These are phyloP conservation scores for Colletotrichum phormii DNA, from an alignment of 2,329 filamentous ascomycete genomes.

Conservation along the genomic window DNA sequence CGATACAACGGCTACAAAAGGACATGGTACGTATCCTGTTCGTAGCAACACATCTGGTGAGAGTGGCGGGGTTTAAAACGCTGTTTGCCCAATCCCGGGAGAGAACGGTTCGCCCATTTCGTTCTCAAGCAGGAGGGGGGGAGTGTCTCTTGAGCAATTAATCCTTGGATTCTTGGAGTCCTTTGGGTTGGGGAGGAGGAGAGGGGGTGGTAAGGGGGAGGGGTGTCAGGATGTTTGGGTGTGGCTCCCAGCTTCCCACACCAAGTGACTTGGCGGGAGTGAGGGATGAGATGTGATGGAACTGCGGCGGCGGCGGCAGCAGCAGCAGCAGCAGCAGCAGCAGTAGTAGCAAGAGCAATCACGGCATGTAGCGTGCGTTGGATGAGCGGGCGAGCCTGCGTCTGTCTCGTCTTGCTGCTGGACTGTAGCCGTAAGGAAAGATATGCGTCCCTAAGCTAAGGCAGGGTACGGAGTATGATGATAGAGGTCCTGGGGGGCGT, in stretches of 20 bases:
- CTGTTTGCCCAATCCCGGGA: conserved; percentile 37
- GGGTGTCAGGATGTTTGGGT: conserved; percentile 34
- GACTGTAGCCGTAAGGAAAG: neutral
- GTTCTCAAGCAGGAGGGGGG: conserved; percentile 32
- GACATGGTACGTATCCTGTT: conserved; percentile 18
- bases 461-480: neutral
- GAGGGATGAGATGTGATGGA: conserved; percentile 37
- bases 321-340: conserved; percentile 15
- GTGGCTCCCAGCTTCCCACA: conserved; percentile 13
- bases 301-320: neutral
- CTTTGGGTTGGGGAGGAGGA: neutral
- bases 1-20: conserved; percentile 14
- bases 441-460: neutral
- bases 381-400: neutral
- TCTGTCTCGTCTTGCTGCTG: neutral
- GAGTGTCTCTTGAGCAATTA: neutral
- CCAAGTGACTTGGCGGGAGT: conserved; percentile 31
- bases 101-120: conserved; percentile 24
- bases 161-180: too few relatives aligned
- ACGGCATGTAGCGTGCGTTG: conserved; percentile 11
- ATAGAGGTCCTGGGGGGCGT: neutral
- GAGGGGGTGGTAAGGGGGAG: neutral
- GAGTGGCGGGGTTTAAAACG: conserved; percentile 33
- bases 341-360: conserved; percentile 17
- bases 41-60: conserved; percentile 28